A percentile compares a stretch with the other conserved stretches of the same genome.
Evolutionary conservation across 164 flowering plant species (phyloP).

Genomic region (Hamamelis virginiana): DNA sequence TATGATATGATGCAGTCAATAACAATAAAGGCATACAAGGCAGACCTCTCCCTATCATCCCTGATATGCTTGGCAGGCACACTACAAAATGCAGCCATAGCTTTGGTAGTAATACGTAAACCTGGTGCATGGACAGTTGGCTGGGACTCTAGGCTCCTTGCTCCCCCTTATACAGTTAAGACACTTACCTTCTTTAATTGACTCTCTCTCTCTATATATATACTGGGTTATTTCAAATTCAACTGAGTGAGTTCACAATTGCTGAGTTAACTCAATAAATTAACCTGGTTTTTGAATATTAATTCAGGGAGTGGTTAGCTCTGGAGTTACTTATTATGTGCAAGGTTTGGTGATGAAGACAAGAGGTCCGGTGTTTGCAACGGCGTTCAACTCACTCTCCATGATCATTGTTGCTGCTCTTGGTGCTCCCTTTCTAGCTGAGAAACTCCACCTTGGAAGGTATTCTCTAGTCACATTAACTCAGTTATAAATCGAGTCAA

Average conservation of each 20-base stretch:
- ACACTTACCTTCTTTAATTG: no score
- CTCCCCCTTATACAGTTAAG: constrained; percentile 45
- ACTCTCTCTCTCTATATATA: no score
- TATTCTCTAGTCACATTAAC: constrained; percentile 10
- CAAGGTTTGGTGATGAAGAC: constrained; percentile 54
- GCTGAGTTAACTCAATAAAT: no score
- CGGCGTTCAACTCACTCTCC: constrained; percentile 55
- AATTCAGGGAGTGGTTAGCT: constrained; percentile 50
- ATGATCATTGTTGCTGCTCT: constrained; percentile 50
- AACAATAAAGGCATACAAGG: constrained; percentile 49
- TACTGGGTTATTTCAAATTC: no score
- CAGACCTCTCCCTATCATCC: constrained; percentile 44
- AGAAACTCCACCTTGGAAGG: constrained; percentile 54
- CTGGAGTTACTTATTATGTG: constrained; percentile 56
- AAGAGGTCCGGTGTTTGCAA: constrained; percentile 58
- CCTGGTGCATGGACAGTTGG: constrained; percentile 44
- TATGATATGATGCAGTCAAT: constrained; percentile 33
- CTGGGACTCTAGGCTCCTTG: constrained; percentile 48
- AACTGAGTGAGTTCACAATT: neutral
- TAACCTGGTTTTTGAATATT: neutral
- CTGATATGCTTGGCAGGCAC: constrained; percentile 50
- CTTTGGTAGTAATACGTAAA: constrained; percentile 36
- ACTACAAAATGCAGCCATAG: constrained; percentile 34
- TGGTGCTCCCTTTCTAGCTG: constrained; percentile 39
- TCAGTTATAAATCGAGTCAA: no score